phyloP scores from a whole-genome alignment of 2,329 filamentous ascomycete genomes.

The Hymenoscyphus scutula region DNA sequence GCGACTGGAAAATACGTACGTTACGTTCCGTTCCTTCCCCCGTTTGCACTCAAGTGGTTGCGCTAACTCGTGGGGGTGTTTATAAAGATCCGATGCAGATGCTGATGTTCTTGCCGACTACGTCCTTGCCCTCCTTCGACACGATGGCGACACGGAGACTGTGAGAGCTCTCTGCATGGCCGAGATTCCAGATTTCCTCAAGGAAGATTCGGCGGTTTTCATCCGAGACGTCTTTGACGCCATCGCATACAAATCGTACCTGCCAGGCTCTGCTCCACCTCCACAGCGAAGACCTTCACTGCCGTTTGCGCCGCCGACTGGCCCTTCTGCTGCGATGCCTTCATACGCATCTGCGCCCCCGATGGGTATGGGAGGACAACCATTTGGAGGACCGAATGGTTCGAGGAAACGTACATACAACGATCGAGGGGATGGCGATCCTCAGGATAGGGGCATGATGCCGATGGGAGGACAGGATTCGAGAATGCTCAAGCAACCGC shows the following conservation, averaged over 20 bases:
- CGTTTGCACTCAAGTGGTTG: not conserved
- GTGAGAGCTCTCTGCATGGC: slow-evolving; percentile 67
- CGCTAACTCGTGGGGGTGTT: not conserved
- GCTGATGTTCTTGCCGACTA: slow-evolving; percentile 81
- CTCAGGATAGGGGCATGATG: slow-evolving; percentile 36
- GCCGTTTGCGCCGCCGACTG: slow-evolving; percentile 31
- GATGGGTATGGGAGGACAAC: slow-evolving; percentile 23
- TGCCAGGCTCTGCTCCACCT: slow-evolving; percentile 51
- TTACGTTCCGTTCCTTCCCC: slow-evolving; percentile 3
- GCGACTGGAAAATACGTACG: slow-evolving; percentile 70
- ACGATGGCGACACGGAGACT: slow-evolving; percentile 63
- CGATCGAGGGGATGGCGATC: slow-evolving; percentile 49
- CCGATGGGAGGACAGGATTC: slow-evolving; percentile 34
- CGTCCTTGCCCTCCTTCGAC: slow-evolving; percentile 72
- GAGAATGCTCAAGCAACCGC: slow-evolving; percentile 57
- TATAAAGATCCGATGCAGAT: slow-evolving; percentile 77
- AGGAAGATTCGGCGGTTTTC: slow-evolving; percentile 62
- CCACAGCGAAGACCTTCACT: slow-evolving; percentile 24
- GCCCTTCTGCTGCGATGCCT: slow-evolving; percentile 27
- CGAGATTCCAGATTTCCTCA: slow-evolving; percentile 73
- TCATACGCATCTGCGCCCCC: slow-evolving; percentile 23
- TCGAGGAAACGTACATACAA: slow-evolving; percentile 54
- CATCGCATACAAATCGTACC: slow-evolving; percentile 60
- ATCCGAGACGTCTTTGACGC: slow-evolving; percentile 69
- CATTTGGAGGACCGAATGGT: slow-evolving; percentile 30